phyloP scores from a whole-genome alignment of 495 filamentous ascomycete species.

The Trichoderma virens region DNA sequence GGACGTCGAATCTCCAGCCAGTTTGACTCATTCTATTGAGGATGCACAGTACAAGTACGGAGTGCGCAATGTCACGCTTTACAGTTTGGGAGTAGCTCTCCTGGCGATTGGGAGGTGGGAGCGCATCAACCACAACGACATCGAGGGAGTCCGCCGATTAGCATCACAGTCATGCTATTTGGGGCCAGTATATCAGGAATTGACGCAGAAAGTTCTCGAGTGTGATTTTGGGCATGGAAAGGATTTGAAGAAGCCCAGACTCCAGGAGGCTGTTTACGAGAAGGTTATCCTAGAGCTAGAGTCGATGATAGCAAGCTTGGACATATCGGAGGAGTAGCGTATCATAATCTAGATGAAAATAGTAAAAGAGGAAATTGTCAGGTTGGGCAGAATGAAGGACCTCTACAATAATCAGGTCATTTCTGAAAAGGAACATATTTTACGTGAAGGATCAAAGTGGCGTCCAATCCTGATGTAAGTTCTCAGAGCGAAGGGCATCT shows the following conservation, averaged over 20 bases:
- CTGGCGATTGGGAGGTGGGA: slow-evolving; percentile 22
- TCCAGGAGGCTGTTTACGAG: slow-evolving; percentile 16
- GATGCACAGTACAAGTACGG: slow-evolving; percentile 17
- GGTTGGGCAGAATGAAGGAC: too few relatives aligned
- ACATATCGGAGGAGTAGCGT: background rate
- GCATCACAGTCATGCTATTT: slow-evolving; percentile 9
- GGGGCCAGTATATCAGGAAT: slow-evolving; percentile 12
- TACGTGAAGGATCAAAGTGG: too few relatives aligned
- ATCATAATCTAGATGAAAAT: too few relatives aligned
- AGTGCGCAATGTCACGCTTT: slow-evolving; percentile 20
- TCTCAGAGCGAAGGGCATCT: too few relatives aligned
- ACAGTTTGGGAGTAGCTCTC: slow-evolving; percentile 20
- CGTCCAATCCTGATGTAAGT: too few relatives aligned
- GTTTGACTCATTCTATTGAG: slow-evolving; percentile 6
- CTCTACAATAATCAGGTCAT: too few relatives aligned
- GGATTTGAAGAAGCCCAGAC: slow-evolving; percentile 14
- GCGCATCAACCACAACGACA: slow-evolving; percentile 11
- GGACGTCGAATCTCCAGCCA: background rate
- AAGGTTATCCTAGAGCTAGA: slow-evolving; percentile 14
- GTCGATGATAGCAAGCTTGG: slow-evolving; percentile 13
- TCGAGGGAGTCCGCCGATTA: slow-evolving; percentile 8
- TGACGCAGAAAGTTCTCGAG: slow-evolving; percentile 13
- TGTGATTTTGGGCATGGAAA: slow-evolving; percentile 17
- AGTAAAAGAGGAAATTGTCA: too few relatives aligned
- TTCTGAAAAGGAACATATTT: too few relatives aligned